These are phyloP conservation scores for Paraphysoderma sedebokerense DNA, from an alignment of 371 early-diverging fungal species.

Conservation along the genomic window DNA sequence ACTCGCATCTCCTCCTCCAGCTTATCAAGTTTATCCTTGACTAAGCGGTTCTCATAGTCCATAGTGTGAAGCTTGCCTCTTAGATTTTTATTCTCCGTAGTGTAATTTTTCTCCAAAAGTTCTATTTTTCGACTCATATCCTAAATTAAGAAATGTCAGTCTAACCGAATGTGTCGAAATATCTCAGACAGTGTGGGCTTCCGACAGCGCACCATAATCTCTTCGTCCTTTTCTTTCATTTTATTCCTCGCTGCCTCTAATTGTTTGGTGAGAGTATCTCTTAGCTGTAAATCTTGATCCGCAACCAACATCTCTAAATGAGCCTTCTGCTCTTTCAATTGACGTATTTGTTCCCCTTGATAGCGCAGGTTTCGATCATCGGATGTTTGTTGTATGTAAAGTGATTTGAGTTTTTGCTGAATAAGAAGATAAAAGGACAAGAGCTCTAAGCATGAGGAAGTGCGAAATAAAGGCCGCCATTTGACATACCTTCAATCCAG, in stretches of 20 bases:
- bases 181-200: too few species aligned
- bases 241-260: constrained; percentile 5
- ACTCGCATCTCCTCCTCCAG: constrained; percentile 19
- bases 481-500: constrained; percentile 17
- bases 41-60: constrained; percentile 14
- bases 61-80: constrained; percentile 18
- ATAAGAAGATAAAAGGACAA: background rate
- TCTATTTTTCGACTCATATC: constrained; percentile 15
- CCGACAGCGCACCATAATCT: too few species aligned
- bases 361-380: constrained; percentile 12
- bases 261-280: constrained; percentile 10
- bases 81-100: constrained; percentile 19
- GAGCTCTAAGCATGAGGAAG: background rate
- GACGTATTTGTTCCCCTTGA: constrained; percentile 16
- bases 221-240: constrained; percentile 8
- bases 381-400: constrained; percentile 9
- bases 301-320: constrained; percentile 14
- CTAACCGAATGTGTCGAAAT: background rate
- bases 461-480: background rate
- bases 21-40: constrained; percentile 11
- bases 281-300: constrained; percentile 10
- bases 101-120: constrained; percentile 22
- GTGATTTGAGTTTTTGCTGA: constrained; percentile 14
- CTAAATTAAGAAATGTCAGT: constrained; percentile 1
- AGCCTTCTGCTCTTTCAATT: constrained; percentile 10